Base-by-base conservation (phyloP, 164 flowering plant genomes). In the Sedum album region DNA sequence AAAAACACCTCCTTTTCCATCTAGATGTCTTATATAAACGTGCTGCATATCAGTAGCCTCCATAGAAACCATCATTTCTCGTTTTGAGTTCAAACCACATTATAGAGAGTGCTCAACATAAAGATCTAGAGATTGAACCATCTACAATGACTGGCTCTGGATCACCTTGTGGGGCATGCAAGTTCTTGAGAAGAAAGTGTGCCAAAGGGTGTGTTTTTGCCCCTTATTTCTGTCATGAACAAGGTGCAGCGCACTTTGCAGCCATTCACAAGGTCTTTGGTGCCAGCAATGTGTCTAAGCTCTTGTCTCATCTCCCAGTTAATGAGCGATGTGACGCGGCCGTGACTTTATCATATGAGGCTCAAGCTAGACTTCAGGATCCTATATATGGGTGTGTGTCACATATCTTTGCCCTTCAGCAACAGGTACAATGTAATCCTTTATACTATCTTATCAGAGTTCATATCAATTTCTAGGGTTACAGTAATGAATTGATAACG, bases 131-230 rank as follows among this genome's bases (percentile, higher is more conserved):
- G 42, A 65, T 57, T 26, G 26, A 35, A 35, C 7, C 7, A 35
- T 35, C 63, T 28, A 79, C 73, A 6, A 87, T 88, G 93, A 77
- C 90, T 28, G 89, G 96, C 9, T 75, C 87, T 65, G 88, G 96
- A 55, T 88, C 96, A 68, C 93, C 97, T 60, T 91, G 97, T 76
- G 97, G 97, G 51, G 97, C 96, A 26, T 91, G 97, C 87, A 91
- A 91, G 64, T 91, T 91, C 76, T 78, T 91, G 77, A 86, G 97
- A 48, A 84, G 96, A 75, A 92, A 89, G 71, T 92, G 97, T 77
- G 87, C 70, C 31, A 84, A 75, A 53, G 97, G 96, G 14, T 92
- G 96, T 73, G 85, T 92, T 61, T 92, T 92, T 73, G 96, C 96
- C n/a, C 96, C 97, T 23, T 92, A 89, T 77, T 92, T 92, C 76